phyloP scores from a whole-genome alignment of 2,329 filamentous ascomycete genomes.

The Nigrospora sphaerica region DNA sequence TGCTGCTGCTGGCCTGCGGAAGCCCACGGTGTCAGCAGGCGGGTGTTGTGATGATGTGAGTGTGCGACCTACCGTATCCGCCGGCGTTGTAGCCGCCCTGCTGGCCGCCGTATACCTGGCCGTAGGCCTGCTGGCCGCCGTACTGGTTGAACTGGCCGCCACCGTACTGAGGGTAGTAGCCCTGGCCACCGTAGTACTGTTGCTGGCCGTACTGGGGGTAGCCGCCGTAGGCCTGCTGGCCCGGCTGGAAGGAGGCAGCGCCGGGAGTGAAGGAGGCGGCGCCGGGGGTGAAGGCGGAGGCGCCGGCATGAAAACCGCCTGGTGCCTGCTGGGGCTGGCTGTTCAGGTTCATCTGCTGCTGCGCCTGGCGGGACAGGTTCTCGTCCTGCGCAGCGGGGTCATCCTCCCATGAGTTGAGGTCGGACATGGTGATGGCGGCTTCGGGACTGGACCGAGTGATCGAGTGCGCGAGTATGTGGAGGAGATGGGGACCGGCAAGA shows the following conservation, averaged over 20 bases:
- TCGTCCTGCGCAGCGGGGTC: slow-evolving; percentile 73
- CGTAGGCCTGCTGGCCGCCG: slow-evolving; percentile 40
- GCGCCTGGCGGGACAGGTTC: slow-evolving; percentile 68
- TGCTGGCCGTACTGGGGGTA: slow-evolving; percentile 1
- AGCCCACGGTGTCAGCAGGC: slow-evolving; percentile 5
- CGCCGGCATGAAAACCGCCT: slow-evolving; percentile 39
- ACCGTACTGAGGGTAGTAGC: slow-evolving; percentile 46
- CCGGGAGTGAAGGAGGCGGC: slow-evolving; percentile 57
- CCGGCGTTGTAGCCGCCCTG: slow-evolving; percentile 22
- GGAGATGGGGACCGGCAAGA: no score
- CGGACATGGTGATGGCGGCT: slow-evolving; percentile 57
- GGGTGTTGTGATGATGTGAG: slow-evolving; percentile 5
- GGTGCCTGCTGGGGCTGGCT: slow-evolving; percentile 34
- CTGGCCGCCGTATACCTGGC: slow-evolving; percentile 38
- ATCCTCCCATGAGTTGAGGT: slow-evolving; percentile 94
- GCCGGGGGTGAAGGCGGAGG: slow-evolving; percentile 55
- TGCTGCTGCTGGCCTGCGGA: slow-evolving; percentile 43
- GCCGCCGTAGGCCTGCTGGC: slow-evolving; percentile 49
- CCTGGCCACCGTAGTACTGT: slow-evolving; percentile 47
- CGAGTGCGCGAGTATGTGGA: no score
- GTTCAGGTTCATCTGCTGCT: slow-evolving; percentile 65
- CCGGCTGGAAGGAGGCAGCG: slow-evolving; percentile 56
- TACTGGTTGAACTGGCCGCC: slow-evolving; percentile 50
- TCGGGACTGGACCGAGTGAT: no score
- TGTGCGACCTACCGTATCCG: slow-evolving; percentile 27